phyloP scores from a whole-genome alignment of 2,329 filamentous ascomycete species.

The Lasiodiplodia sp. region DNA sequence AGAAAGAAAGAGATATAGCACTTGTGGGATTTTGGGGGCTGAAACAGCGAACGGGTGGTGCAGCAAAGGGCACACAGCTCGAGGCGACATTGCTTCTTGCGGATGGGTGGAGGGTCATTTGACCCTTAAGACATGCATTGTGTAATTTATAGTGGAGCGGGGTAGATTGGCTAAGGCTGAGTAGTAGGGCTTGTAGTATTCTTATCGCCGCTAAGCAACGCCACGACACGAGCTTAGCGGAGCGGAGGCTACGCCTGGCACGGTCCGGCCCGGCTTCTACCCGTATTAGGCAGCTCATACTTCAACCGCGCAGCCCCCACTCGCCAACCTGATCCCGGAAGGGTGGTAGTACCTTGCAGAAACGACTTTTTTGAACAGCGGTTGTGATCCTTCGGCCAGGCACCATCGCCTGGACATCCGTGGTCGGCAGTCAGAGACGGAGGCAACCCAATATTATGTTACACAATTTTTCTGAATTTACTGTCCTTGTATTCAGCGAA shows the following conservation, averaged over 20 bases:
- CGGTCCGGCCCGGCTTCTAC: not conserved
- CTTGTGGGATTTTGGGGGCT: not conserved
- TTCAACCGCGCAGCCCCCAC: not conserved
- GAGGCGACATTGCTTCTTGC: not conserved
- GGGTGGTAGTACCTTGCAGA: not conserved
- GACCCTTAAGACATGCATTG: not conserved
- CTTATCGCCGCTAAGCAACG: not conserved
- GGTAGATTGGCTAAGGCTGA: not conserved
- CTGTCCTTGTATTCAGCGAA: no score
- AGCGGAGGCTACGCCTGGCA: not conserved
- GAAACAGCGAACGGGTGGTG: not conserved
- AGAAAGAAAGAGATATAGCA: not conserved
- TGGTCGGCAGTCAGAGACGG: no score
- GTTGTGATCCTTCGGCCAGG: no score
- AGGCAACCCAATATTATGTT: no score
- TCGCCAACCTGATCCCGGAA: not conserved
- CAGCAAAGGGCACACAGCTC: not conserved
- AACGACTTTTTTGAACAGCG: not conserved
- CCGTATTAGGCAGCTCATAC: not conserved
- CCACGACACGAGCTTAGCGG: not conserved
- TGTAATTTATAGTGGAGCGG: not conserved
- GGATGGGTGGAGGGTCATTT: not conserved
- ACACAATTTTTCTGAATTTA: no score
- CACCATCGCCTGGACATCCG: no score
- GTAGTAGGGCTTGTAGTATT: not conserved